Percentiles rank a stretch among this genome's conserved stretches.
phyloP scores from a whole-genome alignment of 139 green algal genomes.

The Chloropicon primus region DNA sequence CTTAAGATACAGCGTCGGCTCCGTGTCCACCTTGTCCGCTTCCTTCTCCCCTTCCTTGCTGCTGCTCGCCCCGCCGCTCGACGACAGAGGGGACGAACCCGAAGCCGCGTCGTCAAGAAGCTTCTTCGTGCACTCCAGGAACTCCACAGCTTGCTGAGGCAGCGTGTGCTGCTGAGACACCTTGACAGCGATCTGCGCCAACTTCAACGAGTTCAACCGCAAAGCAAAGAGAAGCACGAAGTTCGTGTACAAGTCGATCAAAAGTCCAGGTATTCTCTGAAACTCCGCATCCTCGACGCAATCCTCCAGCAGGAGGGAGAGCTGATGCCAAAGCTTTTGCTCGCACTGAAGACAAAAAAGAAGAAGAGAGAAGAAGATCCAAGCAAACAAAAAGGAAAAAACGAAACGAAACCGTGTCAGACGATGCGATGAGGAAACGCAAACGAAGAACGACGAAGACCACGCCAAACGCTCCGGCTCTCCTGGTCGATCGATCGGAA shows the following conservation, averaged over 20 bases:
- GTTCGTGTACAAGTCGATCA: conserved; percentile 21
- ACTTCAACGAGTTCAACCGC: conserved; percentile 85
- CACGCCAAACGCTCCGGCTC: too few species aligned
- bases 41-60: conserved; percentile 9
- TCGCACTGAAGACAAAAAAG: conserved; percentile 11
- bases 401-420: background rate
- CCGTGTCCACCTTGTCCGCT: conserved; percentile 18
- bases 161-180: conserved; percentile 36
- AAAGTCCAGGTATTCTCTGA: conserved; percentile 26
- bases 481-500: too few species aligned
- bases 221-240: conserved; percentile 84
- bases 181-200: conserved; percentile 50
- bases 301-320: conserved; percentile 77
- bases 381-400: background rate
- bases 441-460: too few species aligned
- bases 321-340: conserved; percentile 93
- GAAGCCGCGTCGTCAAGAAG: background rate
- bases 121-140: conserved; percentile 31
- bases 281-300: conserved; percentile 15
- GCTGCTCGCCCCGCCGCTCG: background rate
- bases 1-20: conserved; percentile 77
- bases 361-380: background rate
- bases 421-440: too few species aligned
- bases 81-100: background rate
- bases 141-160: conserved; percentile 28